A percentile compares a stretch with the other conserved stretches of the same genome.
Evolutionary conservation across 202 grass and related monocot genomes (phyloP).

Genomic region (Panicum virgatum): DNA sequence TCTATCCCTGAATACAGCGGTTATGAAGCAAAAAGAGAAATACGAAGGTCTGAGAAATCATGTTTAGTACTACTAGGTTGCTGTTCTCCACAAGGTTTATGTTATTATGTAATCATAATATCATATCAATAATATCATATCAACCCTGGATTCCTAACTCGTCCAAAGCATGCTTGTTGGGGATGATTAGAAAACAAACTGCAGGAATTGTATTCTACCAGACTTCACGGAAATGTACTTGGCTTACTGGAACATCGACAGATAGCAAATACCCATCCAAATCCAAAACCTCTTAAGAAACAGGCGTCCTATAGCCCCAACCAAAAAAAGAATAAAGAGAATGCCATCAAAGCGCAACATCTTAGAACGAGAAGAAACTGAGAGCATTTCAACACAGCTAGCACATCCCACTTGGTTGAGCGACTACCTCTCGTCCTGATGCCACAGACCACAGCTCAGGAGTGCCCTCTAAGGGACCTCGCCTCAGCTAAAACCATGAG

Average conservation of each 20-base stretch:
- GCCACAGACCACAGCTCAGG: neutral
- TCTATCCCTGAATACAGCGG: neutral
- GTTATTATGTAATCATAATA: no score
- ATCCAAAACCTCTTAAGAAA: neutral
- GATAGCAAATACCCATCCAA: neutral
- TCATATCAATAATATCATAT: no score
- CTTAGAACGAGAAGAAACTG: neutral
- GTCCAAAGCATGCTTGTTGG: neutral
- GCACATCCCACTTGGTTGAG: neutral
- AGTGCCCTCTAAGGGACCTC: neutral
- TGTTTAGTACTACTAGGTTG: neutral
- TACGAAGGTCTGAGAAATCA: neutral
- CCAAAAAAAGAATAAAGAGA: neutral
- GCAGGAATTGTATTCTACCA: neutral
- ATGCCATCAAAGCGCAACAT: neutral
- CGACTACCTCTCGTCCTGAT: conserved; percentile 12
- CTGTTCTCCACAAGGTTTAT: neutral
- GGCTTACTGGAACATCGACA: neutral
- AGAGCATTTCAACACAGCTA: neutral
- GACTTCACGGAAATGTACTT: neutral
- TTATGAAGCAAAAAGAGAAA: conserved; percentile 1
- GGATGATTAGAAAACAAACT: neutral
- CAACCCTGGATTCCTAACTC: neutral
- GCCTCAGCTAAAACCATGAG: neutral
- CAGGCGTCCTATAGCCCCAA: neutral